phyloP scores from a whole-genome alignment of 495 filamentous ascomycete genomes.

The Polyplosphaeria fusca region DNA sequence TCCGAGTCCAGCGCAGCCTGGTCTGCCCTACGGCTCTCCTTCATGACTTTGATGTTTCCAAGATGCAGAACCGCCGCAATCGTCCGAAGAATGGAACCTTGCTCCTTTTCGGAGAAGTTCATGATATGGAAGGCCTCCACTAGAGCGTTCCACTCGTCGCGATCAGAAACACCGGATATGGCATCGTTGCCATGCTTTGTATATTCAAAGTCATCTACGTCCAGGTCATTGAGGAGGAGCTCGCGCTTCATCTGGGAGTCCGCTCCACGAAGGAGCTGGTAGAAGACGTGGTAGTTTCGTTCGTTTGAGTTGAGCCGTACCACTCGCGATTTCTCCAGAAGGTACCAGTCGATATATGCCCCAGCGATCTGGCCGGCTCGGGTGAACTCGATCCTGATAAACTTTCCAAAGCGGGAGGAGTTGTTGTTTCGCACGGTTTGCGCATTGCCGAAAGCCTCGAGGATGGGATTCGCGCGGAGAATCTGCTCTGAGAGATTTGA shows the following conservation, averaged over 20 bases:
- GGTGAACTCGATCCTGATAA: conserved; percentile 95
- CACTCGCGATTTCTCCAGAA: conserved; percentile 94
- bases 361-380: conserved; percentile 88
- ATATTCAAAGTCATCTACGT: conserved; percentile 85
- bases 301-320: conserved; percentile 82
- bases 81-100: conserved; percentile 75
- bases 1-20: conserved; percentile 80
- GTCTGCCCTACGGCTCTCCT: conserved; percentile 84
- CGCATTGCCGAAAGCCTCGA: conserved; percentile 97
- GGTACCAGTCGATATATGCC: conserved; percentile 97
- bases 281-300: conserved; percentile 97
- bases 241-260: conserved; percentile 67
- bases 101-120: conserved; percentile 86
- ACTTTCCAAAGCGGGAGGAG: conserved; percentile 97
- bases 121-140: conserved; percentile 94
- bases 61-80: conserved; percentile 90
- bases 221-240: conserved; percentile 67
- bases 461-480: conserved; percentile 90
- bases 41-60: conserved; percentile 83
- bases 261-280: conserved; percentile 87
- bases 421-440: conserved; percentile 99
- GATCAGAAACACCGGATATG: conserved; percentile 87
- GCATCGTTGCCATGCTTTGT: conserved; percentile 85
- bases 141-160: conserved; percentile 82
- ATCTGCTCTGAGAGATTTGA: conserved; percentile 96